Base-by-base conservation (phyloP, 2,329 filamentous ascomycete species). In the Exophiala phaeomuriformis region DNA sequence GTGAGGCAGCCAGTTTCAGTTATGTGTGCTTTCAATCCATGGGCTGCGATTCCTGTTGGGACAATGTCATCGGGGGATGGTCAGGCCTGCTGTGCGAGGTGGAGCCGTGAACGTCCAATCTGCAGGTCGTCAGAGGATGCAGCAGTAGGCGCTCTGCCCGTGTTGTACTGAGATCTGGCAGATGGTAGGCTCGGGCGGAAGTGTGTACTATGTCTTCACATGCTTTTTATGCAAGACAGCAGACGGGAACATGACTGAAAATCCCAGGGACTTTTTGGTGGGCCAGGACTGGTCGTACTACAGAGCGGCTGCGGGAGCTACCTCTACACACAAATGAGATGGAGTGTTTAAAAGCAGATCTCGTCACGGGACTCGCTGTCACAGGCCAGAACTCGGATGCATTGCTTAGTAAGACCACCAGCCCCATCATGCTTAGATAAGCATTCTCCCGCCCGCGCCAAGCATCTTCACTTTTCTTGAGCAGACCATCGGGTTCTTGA, bases 191-290 rank as follows among this genome's bases (percentile, higher is more conserved):
- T 41, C 28, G 27, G 4, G 42, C 5, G 9, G 29, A 27, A 31
- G 41, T 27, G 7, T 43, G 30, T 28, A 19, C 19, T 19, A 19
- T 28, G 28, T 45, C 45, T 51, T 51, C 49, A 51, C 49, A 51
- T 51, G 49, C 30, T 33, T 29, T 51, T 41, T 10, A 45, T 45
- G 49, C 49, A 45, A 36, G 41, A 37, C 32, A 44, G n/a, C 28
- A 32, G 12, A 7, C n/a, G 28, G 28, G 29, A 6, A 43, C 41
- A 29, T 6, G n/a, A n/a, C 4, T 5, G 5, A 28, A 35, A 6
- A 35, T 35, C 33, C 5, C 33, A 35, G 6, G 33, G 10, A 35
- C 33, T 19, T 19, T 19, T 19, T 19, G 19, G 19, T 19, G 19
- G 19, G 19, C 19, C 19, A 19, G 19, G 19, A 19, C 19, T 19